These are phyloP conservation scores for Collybia mongolica DNA, from an alignment of 768 basidiomycete genomes.

Conservation along the genomic window DNA sequence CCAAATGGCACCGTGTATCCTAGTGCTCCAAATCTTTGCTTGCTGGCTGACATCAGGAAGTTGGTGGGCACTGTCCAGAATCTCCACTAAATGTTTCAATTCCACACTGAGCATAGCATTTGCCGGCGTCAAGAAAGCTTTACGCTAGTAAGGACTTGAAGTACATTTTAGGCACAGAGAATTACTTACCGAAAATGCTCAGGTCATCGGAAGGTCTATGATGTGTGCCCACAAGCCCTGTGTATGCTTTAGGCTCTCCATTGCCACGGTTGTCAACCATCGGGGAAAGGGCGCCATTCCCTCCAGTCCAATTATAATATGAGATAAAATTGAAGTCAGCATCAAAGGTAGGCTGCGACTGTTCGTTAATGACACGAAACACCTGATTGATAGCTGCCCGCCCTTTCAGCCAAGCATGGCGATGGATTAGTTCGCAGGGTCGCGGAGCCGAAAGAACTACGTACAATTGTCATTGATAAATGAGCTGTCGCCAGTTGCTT, in stretches of 20 bases:
- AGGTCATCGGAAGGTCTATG: slow-evolving; percentile 79
- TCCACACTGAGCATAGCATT: slow-evolving; percentile 86
- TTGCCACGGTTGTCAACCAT: slow-evolving; percentile 67
- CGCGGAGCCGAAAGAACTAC: slow-evolving; percentile 13
- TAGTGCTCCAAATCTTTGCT: slow-evolving; percentile 57
- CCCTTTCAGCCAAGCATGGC: slow-evolving; percentile 42
- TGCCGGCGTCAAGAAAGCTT: slow-evolving; percentile 75
- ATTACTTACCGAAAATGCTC: slow-evolving; percentile 54
- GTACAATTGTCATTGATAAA: slow-evolving; percentile 72
- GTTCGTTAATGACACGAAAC: slow-evolving; percentile 74
- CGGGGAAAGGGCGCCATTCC: slow-evolving; percentile 59
- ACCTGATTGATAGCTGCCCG: slow-evolving; percentile 65
- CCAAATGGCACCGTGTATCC: slow-evolving; percentile 63
- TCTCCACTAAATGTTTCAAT: slow-evolving; percentile 53
- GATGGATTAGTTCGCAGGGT: neutral
- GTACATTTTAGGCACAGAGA: neutral
- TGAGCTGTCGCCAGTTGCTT: slow-evolving; percentile 67
- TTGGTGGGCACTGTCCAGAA: slow-evolving; percentile 51
- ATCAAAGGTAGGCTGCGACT: slow-evolving; percentile 73
- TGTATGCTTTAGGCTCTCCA: slow-evolving; percentile 73
- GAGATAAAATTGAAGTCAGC: slow-evolving; percentile 70
- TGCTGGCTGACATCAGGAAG: slow-evolving; percentile 49
- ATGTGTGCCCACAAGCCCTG: slow-evolving; percentile 74
- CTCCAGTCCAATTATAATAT: slow-evolving; percentile 83
- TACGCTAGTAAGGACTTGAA: neutral